Evolutionary conservation across 768 basidiomycete species (phyloP).

Genomic region (Leucogyrophana mollusca): DNA sequence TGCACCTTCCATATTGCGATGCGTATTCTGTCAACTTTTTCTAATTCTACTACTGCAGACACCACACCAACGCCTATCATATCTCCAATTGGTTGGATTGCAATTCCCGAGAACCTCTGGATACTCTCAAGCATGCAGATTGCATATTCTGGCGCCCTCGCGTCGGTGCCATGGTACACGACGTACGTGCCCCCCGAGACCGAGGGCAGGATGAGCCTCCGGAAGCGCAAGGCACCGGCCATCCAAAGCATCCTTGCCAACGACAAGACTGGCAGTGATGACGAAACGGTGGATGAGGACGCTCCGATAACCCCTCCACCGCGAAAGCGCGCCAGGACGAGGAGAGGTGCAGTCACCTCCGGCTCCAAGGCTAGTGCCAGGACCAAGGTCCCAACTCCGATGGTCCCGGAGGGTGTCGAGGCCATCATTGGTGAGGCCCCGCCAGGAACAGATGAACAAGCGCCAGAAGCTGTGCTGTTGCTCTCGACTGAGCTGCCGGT

Average conservation of each 20-base stretch:
- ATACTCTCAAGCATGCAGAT: constrained; percentile 30
- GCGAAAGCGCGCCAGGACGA: constrained; percentile 28
- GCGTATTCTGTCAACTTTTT: background rate
- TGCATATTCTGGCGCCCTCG: constrained; percentile 24
- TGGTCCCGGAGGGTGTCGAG: constrained; percentile 5
- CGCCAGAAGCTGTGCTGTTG: constrained; percentile 9
- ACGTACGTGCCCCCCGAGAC: constrained; percentile 29
- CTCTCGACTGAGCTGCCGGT: constrained; percentile 16
- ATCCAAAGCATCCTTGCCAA: constrained; percentile 10
- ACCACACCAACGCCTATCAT: constrained; percentile 29
- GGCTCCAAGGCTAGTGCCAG: background rate
- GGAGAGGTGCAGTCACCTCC: constrained; percentile 13
- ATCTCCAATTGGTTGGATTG: constrained; percentile 35
- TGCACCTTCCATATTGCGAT: constrained; percentile 12
- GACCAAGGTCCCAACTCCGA: constrained; percentile 1
- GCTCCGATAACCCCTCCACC: constrained; percentile 24
- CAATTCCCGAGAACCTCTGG: constrained; percentile 31
- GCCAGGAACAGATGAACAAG: constrained; percentile 7
- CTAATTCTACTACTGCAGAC: constrained; percentile 12
- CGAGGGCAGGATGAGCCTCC: constrained; percentile 31
- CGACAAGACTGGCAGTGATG: constrained; percentile 38
- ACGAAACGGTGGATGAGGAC: constrained; percentile 30
- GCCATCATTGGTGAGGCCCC: constrained; percentile 4
- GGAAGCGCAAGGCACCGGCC: constrained; percentile 28
- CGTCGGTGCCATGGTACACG: constrained; percentile 26